A percentile compares a stretch with the other conserved stretches of the same genome.
These are phyloP conservation scores for Cutaneotrichosporon dermatis DNA, from an alignment of 1,284 basidiomycete genomes.

Conservation along the genomic window DNA sequence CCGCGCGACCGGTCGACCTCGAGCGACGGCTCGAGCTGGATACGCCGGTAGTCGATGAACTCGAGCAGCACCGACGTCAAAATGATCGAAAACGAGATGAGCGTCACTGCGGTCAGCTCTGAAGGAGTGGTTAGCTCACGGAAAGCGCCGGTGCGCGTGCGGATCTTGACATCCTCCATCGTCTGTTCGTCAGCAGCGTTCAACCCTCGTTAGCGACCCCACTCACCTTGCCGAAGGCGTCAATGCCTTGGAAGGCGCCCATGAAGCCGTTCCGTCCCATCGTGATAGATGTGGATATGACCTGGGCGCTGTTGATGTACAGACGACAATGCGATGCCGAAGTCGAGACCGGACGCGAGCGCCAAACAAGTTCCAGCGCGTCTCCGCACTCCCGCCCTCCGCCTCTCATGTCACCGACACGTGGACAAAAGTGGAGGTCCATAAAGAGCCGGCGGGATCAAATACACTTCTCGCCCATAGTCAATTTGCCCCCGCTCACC, in stretches of 20 bases:
- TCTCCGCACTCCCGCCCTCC: not conserved
- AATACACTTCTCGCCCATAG: not conserved
- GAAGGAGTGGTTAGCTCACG: slow-evolving; percentile 55
- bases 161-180: slow-evolving; percentile 95
- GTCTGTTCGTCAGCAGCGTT: slow-evolving; percentile 58
- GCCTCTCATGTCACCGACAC: not conserved
- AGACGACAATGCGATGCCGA: not conserved
- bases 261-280: slow-evolving; percentile 50
- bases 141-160: slow-evolving; percentile 86
- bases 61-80: slow-evolving; percentile 85
- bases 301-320: too few relatives aligned
- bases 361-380: not conserved
- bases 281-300: not conserved
- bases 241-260: slow-evolving; percentile 56
- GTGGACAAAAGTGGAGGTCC: slow-evolving; percentile 1
- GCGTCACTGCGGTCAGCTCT: slow-evolving; percentile 63
- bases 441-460: not conserved
- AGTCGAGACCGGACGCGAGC: too few relatives aligned
- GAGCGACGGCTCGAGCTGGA: slow-evolving; percentile 81
- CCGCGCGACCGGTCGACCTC: slow-evolving; percentile 90
- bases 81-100: slow-evolving; percentile 88
- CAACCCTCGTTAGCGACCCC: not conserved
- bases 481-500: slow-evolving; percentile 3
- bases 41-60: slow-evolving; percentile 87
- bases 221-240: slow-evolving; percentile 94